phyloP scores from a whole-genome alignment of 805 yeast species.

The Yarrowia bubula region DNA sequence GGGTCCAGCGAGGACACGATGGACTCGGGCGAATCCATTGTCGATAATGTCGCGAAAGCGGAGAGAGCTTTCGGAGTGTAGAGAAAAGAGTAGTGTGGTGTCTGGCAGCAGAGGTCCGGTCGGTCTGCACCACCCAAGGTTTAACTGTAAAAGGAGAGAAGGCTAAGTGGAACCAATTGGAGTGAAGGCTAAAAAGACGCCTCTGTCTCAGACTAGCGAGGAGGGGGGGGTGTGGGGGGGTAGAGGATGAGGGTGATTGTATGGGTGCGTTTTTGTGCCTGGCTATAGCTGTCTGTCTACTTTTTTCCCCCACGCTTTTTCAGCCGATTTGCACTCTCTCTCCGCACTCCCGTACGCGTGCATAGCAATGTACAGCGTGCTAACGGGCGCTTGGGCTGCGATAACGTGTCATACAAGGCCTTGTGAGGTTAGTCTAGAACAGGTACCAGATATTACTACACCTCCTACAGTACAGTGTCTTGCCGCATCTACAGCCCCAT shows the following conservation, averaged over 20 bases:
- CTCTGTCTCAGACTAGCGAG: constrained; percentile 16
- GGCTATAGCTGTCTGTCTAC: no score
- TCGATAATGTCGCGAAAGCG: not conserved
- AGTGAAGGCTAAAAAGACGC: constrained; percentile 18
- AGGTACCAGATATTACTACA: no score
- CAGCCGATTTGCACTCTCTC: not conserved
- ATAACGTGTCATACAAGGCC: not conserved
- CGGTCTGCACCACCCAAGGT: not conserved
- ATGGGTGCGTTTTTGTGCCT: not conserved
- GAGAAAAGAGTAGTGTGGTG: not conserved
- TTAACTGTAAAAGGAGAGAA: not conserved
- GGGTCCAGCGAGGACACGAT: constrained; percentile 23
- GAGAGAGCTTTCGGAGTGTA: not conserved
- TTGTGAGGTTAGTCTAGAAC: no score
- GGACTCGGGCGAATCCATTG: constrained; percentile 26
- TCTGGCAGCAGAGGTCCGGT: not conserved
- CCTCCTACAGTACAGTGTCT: no score
- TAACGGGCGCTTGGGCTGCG: not conserved
- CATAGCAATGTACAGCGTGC: constrained; percentile 16
- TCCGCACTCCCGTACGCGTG: not conserved
- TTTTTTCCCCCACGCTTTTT: not conserved
- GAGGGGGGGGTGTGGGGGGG: not conserved
- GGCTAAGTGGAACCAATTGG: constrained; percentile 14
- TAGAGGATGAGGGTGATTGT: not conserved
- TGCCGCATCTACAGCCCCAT: no score